These are phyloP conservation scores for Kodamaea ohmeri DNA, from an alignment of 1,139 yeast species.

Conservation along the genomic window DNA sequence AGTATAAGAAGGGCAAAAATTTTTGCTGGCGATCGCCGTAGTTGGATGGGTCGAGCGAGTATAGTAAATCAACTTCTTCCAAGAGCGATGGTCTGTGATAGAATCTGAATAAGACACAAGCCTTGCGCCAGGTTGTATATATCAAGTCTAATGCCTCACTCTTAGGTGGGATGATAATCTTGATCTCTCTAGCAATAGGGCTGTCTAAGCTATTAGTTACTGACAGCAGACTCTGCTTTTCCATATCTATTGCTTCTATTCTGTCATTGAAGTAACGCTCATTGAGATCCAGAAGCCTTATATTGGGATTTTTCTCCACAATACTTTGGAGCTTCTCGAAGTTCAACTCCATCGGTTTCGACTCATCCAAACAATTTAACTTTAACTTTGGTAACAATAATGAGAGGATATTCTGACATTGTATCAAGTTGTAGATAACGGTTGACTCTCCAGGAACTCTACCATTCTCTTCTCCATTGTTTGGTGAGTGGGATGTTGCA, in stretches of 20 bases:
- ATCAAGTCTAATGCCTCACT: conserved; percentile 69
- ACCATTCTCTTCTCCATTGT: neutral
- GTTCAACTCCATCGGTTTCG: conserved; percentile 29
- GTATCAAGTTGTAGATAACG: conserved; percentile 17
- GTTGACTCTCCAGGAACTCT: conserved; percentile 7
- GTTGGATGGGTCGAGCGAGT: conserved; percentile 63
- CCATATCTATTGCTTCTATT: conserved; percentile 10
- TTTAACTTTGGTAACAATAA: conserved; percentile 51
- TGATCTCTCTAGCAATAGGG: conserved; percentile 44
- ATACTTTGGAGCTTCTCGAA: conserved; percentile 33
- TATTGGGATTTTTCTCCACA: conserved; percentile 21
- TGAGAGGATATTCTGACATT: conserved; percentile 26
- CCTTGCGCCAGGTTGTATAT: conserved; percentile 78
- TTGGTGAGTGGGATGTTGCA: neutral
- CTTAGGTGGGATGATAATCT: conserved; percentile 72
- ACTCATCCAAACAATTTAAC: conserved; percentile 34
- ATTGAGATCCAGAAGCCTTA: conserved; percentile 19
- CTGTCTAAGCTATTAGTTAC: conserved; percentile 17
- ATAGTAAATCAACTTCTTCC: conserved; percentile 50
- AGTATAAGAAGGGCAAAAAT: conserved; percentile 74
- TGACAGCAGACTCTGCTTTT: conserved; percentile 5
- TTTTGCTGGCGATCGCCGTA: conserved; percentile 74
- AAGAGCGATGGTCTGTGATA: conserved; percentile 81
- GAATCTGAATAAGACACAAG: conserved; percentile 80
- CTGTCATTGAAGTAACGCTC: conserved; percentile 25